These are phyloP conservation scores for Boletellus ananas DNA, from an alignment of 768 basidiomycete genomes.

Conservation along the genomic window DNA sequence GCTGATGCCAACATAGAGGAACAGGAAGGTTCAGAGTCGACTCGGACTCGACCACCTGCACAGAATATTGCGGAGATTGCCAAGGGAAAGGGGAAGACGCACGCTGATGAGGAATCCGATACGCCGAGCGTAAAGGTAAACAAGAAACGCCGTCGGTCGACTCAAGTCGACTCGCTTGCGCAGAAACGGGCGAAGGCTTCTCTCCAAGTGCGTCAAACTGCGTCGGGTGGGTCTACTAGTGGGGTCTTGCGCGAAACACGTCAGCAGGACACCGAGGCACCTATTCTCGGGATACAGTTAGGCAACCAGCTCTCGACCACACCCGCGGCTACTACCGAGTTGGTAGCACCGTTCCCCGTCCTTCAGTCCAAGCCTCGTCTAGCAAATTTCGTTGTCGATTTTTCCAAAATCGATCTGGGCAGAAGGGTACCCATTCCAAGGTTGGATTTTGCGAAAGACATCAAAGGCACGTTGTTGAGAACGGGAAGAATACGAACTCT, in stretches of 20 bases:
- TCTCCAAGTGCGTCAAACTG: not conserved
- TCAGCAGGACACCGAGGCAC: not conserved
- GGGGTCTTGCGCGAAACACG: not conserved
- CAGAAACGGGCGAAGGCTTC: conserved; percentile 14
- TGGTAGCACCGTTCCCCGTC: not conserved
- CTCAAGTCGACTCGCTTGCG: conserved; percentile 4
- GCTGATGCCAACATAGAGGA: not conserved
- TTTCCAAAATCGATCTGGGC: conserved; percentile 10
- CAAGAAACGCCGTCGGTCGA: conserved; percentile 16
- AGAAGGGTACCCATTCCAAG: conserved; percentile 1
- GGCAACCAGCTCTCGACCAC: conserved; percentile 1
- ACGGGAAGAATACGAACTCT: conserved; percentile 28
- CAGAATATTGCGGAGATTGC: conserved; percentile 8
- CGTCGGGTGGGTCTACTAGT: not conserved
- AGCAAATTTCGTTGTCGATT: conserved; percentile 18
- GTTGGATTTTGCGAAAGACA: conserved; percentile 8
- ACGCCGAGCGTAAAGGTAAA: not conserved
- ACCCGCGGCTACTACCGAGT: not conserved
- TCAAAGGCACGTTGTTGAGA: conserved; percentile 16
- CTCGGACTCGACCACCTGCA: not conserved
- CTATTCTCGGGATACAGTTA: not conserved
- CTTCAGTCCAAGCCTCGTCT: conserved; percentile 16
- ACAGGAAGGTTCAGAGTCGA: not conserved
- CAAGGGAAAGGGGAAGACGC: conserved; percentile 20
- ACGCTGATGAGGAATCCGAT: conserved; percentile 3